These are phyloP conservation scores for Raphidocelis subcapitata DNA, from an alignment of 139 green algal genomes.

Conservation along the genomic window DNA sequence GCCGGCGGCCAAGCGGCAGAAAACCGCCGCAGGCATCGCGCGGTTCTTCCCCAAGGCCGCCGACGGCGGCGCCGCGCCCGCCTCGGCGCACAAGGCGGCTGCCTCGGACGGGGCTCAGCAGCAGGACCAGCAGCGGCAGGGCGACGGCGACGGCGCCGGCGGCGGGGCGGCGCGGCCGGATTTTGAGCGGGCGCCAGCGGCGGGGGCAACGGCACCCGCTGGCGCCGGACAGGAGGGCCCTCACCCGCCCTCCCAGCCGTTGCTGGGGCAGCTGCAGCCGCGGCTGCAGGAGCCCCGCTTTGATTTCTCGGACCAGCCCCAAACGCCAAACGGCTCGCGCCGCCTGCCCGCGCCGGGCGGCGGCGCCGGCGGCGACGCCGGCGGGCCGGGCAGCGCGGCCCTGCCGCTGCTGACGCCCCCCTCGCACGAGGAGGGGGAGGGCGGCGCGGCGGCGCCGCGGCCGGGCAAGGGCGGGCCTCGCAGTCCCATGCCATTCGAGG, in stretches of 20 bases:
- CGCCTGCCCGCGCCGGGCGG: neutral
- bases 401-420: conserved; percentile 1
- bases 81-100: no score
- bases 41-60: neutral
- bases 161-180: no score
- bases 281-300: neutral
- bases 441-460: neutral
- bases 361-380: neutral
- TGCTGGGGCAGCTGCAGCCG: neutral
- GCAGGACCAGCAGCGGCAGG: no score
- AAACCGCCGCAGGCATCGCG: neutral
- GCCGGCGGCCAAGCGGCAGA: neutral
- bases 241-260: neutral
- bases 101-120: no score
- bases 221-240: neutral
- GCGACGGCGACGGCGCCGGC: no score
- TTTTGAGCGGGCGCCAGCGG: neutral
- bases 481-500: neutral
- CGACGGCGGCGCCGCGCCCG: neutral
- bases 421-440: neutral
- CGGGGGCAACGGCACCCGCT: neutral
- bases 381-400: neutral
- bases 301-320: neutral
- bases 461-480: neutral
- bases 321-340: neutral